Percentiles rank a stretch among this genome's conserved stretches.
Conservation (phyloP, 2,329 filamentous ascomycete genomes). For the Aspergillus viridinutans region DNA sequence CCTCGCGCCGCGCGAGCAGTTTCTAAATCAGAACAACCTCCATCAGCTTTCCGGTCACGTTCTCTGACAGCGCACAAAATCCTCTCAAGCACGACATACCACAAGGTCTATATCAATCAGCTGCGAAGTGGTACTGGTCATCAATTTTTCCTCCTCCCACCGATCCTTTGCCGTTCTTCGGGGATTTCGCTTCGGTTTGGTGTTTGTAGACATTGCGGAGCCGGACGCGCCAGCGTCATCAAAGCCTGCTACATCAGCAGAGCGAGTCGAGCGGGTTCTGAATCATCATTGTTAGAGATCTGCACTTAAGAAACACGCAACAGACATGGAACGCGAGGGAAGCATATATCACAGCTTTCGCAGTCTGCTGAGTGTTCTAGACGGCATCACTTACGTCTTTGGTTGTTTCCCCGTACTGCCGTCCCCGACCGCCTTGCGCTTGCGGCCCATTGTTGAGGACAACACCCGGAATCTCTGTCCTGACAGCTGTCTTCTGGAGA, state of each 20-base stretch:
- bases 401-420: slow-evolving; percentile 24
- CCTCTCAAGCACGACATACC: slow-evolving; percentile 21
- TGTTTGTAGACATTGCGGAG: slow-evolving; percentile 26
- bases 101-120: slow-evolving; percentile 36
- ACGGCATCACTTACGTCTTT: slow-evolving; percentile 15
- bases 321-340: not conserved
- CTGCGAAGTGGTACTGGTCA: slow-evolving; percentile 36
- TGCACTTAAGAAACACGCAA: not conserved
- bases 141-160: slow-evolving; percentile 37
- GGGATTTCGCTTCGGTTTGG: slow-evolving; percentile 30
- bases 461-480: slow-evolving; percentile 15
- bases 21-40: slow-evolving; percentile 24
- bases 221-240: slow-evolving; percentile 20
- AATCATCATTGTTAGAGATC: slow-evolving; percentile 11
- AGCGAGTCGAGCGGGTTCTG: slow-evolving; percentile 17
- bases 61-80: not conserved
- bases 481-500: not conserved
- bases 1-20: slow-evolving; percentile 36
- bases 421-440: slow-evolving; percentile 31
- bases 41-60: not conserved
- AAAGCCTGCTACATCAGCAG: slow-evolving; percentile 25
- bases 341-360: not conserved
- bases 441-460: slow-evolving; percentile 29
- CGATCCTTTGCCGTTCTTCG: slow-evolving; percentile 30
- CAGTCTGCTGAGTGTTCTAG: not conserved